phyloP scores from a whole-genome alignment of 225 moss, liverwort and hornwort species.

The Pleurozium schreberi region DNA sequence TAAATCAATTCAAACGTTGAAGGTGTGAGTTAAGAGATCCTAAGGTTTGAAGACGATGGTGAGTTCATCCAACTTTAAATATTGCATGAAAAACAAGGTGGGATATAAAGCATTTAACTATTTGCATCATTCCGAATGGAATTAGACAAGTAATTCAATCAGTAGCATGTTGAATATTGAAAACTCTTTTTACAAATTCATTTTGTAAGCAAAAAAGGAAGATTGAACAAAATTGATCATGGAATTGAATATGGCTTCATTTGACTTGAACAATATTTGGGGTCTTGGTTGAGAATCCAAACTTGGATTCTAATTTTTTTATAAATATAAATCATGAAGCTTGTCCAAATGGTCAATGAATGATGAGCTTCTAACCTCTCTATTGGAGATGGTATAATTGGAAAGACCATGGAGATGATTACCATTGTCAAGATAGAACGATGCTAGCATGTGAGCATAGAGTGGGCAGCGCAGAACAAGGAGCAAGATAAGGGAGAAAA shows the following conservation, averaged over 20 bases:
- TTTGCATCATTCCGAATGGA: background rate
- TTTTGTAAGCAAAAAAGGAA: background rate
- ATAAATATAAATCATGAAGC: background rate
- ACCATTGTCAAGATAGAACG: too few relatives aligned
- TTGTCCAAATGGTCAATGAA: background rate
- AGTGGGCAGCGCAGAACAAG: too few relatives aligned
- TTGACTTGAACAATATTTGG: background rate
- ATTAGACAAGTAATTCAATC: background rate
- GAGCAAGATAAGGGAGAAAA: too few relatives aligned
- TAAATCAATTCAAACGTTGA: background rate
- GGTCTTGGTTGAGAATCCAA: too few relatives aligned
- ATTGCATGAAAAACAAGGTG: background rate
- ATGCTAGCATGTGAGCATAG: too few relatives aligned
- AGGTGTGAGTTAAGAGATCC: accelerated
- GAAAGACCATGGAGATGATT: too few relatives aligned
- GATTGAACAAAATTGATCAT: background rate
- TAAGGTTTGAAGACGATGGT: background rate
- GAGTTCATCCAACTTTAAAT: background rate
- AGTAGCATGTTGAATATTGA: background rate
- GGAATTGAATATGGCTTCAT: background rate
- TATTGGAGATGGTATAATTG: too few relatives aligned
- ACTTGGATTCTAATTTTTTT: background rate
- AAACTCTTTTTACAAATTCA: background rate
- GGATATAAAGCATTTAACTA: background rate
- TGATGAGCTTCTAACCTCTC: background rate